Base-by-base conservation (phyloP, 2,329 filamentous ascomycete genomes). In the Trichophyton schoenleinii region DNA sequence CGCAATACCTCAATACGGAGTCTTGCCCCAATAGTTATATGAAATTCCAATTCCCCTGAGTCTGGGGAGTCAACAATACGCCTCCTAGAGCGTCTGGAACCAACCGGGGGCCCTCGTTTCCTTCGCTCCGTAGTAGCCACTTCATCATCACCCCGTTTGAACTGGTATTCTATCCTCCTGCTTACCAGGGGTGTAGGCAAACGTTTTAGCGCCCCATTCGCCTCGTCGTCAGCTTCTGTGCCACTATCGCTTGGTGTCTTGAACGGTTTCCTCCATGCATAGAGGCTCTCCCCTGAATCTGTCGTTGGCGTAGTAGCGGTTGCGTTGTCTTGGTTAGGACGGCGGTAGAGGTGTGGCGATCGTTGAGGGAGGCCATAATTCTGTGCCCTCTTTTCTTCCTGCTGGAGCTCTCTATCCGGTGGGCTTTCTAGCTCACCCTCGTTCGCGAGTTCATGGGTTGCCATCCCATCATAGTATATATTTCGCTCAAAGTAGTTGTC, bases 151-250 rank as follows among this genome's bases (percentile, higher is more conserved):
- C 58, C 41, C 20, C 42, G 22, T 18, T 48, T 36, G 34, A 59
- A 49, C 25, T 42, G 58, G 36, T 49, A 36, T 44, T 49, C 58
- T 36, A 59, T 41, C 18, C 36, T 59, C 25, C 18, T 42, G 20
- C 44, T 49, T 18, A 36, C 31, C 28, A 81, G 86, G 1, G 91
- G 88, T 2, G 91, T 89, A 0, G 92, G 91, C 22, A 96, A 77
- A 0, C 91, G 88, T 71, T 87, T 94, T 61, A 96, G 79, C 67
- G 92, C 86, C 3, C 76, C 72, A 49, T 79, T 80, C 65, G 91
- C 88, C 73, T 97, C 92, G 75, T 97, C 92, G 69, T 96, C 92
- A 44, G 92, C 92, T 71, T 97, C 92, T 18, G 91, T 95, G 25
- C 92, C 92, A 71, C 91, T 96, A 67, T 96, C 91, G 72, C 89